Percentiles rank a stretch among this genome's conserved stretches.
Conservation (phyloP, 2,329 filamentous ascomycete species). For the Gaeumannomyces sp. region DNA sequence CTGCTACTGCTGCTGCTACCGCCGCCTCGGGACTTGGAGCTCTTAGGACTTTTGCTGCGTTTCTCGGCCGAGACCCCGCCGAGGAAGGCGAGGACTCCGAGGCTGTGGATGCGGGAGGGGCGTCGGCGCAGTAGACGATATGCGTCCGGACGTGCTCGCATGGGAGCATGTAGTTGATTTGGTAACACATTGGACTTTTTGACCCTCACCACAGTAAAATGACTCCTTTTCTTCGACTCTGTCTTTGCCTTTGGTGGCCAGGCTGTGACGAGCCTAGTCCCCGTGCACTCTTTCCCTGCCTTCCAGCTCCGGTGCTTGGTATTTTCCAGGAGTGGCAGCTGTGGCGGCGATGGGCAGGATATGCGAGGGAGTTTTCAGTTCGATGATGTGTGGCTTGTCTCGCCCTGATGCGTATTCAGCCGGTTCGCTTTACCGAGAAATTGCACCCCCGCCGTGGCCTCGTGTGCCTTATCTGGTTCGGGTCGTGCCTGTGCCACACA, state of each 20-base stretch:
- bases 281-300: background rate
- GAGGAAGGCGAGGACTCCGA: slow-evolving; percentile 1
- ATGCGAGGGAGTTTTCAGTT: background rate
- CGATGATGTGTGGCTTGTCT: background rate
- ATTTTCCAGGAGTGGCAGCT: background rate
- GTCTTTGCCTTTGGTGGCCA: background rate
- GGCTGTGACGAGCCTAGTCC: background rate
- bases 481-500: background rate
- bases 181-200: slow-evolving; percentile 37
- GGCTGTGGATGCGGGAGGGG: slow-evolving; percentile 17
- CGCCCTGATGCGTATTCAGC: background rate
- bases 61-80: background rate
- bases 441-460: background rate
- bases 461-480: background rate
- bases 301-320: background rate
- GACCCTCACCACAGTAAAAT: too few relatives aligned
- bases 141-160: slow-evolving; percentile 45
- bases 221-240: background rate
- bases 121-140: slow-evolving; percentile 39
- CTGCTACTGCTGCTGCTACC: slow-evolving; percentile 7
- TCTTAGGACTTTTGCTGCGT: background rate
- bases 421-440: background rate
- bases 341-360: background rate
- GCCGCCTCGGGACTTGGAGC: slow-evolving; percentile 1
- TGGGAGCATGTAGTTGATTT: slow-evolving; percentile 41